phyloP scores from a whole-genome alignment of 2,329 filamentous ascomycete genomes.

The Seiridium cupressi region DNA sequence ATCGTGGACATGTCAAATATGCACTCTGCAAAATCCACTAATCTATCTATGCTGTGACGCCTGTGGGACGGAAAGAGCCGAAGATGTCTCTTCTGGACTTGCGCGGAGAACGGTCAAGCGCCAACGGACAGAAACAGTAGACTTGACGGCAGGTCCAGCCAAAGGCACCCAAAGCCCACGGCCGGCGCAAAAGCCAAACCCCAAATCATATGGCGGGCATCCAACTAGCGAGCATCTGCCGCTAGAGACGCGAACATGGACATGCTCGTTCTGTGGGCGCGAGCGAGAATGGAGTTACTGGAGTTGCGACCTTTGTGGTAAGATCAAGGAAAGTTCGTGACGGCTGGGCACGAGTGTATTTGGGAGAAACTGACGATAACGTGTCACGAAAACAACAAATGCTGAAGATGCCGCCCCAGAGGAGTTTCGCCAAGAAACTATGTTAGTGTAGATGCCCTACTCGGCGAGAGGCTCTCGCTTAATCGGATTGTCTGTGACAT shows the following conservation, averaged over 20 bases:
- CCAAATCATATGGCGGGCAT: constrained; percentile 4
- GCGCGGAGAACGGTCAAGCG: constrained; percentile 16
- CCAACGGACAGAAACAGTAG: constrained; percentile 18
- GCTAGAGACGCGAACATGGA: constrained; percentile 40
- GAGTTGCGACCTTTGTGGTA: constrained; percentile 54
- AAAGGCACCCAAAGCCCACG: not conserved
- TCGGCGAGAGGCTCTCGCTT: not conserved
- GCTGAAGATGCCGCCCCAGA: not conserved
- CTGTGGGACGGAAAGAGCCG: constrained; percentile 45
- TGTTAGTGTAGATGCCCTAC: not conserved
- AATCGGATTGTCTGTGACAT: not conserved
- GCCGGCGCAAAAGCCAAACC: not conserved
- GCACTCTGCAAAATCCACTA: constrained; percentile 55
- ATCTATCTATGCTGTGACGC: constrained; percentile 55
- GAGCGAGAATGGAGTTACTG: constrained; percentile 55
- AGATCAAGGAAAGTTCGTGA: constrained; percentile 49
- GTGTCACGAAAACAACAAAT: not conserved
- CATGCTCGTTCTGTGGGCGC: constrained; percentile 50
- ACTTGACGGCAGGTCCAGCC: constrained; percentile 17
- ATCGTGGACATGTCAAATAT: constrained; percentile 53
- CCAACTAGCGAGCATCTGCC: constrained; percentile 15
- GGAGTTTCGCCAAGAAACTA: not conserved
- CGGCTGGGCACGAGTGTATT: constrained; percentile 11
- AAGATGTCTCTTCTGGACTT: constrained; percentile 21
- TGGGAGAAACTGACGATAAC: not conserved